phyloP scores from a whole-genome alignment of 257 asterid species.

The Ehretia macrophylla region DNA sequence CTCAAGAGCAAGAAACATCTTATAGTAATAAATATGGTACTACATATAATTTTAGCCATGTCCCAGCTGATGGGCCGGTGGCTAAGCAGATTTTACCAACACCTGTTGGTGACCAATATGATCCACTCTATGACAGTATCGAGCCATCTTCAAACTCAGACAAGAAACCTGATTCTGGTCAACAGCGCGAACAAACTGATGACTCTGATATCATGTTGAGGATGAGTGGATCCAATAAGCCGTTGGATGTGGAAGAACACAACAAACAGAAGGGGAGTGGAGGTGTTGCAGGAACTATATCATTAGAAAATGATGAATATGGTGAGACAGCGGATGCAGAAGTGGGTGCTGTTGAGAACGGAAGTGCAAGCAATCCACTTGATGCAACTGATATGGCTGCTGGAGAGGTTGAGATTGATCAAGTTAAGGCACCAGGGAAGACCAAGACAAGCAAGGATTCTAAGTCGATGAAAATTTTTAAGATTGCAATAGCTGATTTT shows the following conservation, averaged over 20 bases:
- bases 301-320: conserved; percentile 57
- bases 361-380: conserved; percentile 56
- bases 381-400: conserved; percentile 39
- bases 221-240: conserved; percentile 45
- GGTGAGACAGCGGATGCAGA: conserved; percentile 91
- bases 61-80: conserved; percentile 29
- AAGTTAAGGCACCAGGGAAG: conserved; percentile 56
- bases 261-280: conserved; percentile 36
- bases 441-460: conserved; percentile 62
- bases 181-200: conserved; percentile 44
- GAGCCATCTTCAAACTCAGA: conserved; percentile 58
- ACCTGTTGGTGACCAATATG: conserved; percentile 61
- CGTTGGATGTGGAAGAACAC: conserved; percentile 37
- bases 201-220: conserved; percentile 51
- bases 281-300: conserved; percentile 34
- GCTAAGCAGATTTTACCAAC: conserved; percentile 29
- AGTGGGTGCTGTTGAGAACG: conserved; percentile 65
- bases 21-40: conserved; percentile 30
- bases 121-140: conserved; percentile 84
- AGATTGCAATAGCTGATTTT: conserved; percentile 72
- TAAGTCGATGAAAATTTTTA: conserved; percentile 62
- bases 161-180: conserved; percentile 33
- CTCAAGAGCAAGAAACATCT: conserved; percentile 37
- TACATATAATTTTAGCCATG: conserved; percentile 37
- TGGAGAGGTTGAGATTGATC: conserved; percentile 75